A percentile compares a stretch with the other conserved stretches of the same genome.
Conservation (phyloP, 148 eudicot genomes). For the Nepenthes mirabilis region DNA sequence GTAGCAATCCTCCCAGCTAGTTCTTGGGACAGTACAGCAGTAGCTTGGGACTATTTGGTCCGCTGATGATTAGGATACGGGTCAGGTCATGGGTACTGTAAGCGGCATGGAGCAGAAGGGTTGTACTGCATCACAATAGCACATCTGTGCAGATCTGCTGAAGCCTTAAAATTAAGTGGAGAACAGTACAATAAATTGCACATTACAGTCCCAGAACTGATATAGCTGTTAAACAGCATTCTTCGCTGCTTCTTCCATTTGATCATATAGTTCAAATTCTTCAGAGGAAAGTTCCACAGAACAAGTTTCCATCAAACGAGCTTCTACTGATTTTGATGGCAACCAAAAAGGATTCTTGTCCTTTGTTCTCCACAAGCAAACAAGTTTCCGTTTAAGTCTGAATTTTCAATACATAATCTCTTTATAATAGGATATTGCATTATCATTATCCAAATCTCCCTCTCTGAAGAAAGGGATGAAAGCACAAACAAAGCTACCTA, state of each 20-base stretch:
- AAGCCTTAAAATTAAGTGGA: slow-evolving; percentile 71
- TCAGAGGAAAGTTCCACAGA: too few relatives aligned
- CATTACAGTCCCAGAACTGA: slow-evolving; percentile 35
- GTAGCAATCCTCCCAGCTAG: too few relatives aligned
- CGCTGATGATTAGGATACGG: too few relatives aligned
- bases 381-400: slow-evolving; percentile 74
- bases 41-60: too few relatives aligned
- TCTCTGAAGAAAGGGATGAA: too few relatives aligned
- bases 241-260: slow-evolving; percentile 79
- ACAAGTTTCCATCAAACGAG: slow-evolving; percentile 55
- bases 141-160: slow-evolving; percentile 82
- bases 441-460: too few relatives aligned
- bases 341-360: slow-evolving; percentile 52
- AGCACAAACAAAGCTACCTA: too few relatives aligned
- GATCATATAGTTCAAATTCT: slow-evolving; percentile 78
- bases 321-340: slow-evolving; percentile 63
- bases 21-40: too few relatives aligned
- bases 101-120: too few relatives aligned
- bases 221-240: slow-evolving; percentile 41
- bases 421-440: too few relatives aligned
- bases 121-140: slow-evolving; percentile 29
- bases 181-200: slow-evolving; percentile 57
- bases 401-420: background rate
- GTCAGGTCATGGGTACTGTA: too few relatives aligned
- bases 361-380: slow-evolving; percentile 88